Percentiles rank a stretch among this genome's conserved stretches.
These are phyloP conservation scores for Fusarium clavum DNA, from an alignment of 2,329 filamentous ascomycete genomes.

Conservation along the genomic window DNA sequence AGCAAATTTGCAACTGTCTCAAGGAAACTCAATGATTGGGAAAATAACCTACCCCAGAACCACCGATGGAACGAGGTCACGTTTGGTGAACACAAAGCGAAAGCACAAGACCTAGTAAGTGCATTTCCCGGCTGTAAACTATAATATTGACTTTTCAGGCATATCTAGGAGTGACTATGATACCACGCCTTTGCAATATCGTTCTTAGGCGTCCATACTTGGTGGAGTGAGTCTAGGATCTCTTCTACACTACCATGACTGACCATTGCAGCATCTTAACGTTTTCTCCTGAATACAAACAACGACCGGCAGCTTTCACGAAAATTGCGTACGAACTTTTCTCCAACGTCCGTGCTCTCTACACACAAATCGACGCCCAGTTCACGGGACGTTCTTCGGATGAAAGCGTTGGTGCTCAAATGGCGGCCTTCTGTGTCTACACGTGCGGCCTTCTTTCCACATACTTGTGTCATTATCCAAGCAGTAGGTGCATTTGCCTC, in stretches of 20 bases:
- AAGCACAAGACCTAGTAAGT: conserved; percentile 62
- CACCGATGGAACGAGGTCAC: conserved; percentile 60
- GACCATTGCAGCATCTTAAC: conserved; percentile 57
- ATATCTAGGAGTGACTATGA: conserved; percentile 67
- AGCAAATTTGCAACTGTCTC: conserved; percentile 62
- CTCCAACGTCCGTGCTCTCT: conserved; percentile 60
- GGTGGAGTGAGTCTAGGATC: conserved; percentile 56
- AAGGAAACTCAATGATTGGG: conserved; percentile 60
- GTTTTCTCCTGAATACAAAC: conserved; percentile 53
- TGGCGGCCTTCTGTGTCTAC: conserved; percentile 67
- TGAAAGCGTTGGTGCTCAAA: conserved; percentile 65
- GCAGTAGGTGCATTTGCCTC: conserved; percentile 51
- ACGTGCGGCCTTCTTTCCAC: conserved; percentile 65
- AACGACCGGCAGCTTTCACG: conserved; percentile 55
- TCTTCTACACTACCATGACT: neutral
- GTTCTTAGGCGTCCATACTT: conserved; percentile 66
- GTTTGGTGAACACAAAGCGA: conserved; percentile 59
- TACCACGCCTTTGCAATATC: conserved; percentile 67
- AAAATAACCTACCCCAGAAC: conserved; percentile 58
- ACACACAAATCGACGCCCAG: conserved; percentile 63
- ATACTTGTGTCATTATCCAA: conserved; percentile 64
- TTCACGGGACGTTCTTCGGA: conserved; percentile 59
- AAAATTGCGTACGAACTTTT: conserved; percentile 62
- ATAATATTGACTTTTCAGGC: conserved; percentile 52
- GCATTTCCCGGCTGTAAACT: neutral